Percentiles rank a stretch among this genome's conserved stretches.
phyloP scores from a whole-genome alignment of 805 yeast genomes.

The Pichia nanzhaoensis region DNA sequence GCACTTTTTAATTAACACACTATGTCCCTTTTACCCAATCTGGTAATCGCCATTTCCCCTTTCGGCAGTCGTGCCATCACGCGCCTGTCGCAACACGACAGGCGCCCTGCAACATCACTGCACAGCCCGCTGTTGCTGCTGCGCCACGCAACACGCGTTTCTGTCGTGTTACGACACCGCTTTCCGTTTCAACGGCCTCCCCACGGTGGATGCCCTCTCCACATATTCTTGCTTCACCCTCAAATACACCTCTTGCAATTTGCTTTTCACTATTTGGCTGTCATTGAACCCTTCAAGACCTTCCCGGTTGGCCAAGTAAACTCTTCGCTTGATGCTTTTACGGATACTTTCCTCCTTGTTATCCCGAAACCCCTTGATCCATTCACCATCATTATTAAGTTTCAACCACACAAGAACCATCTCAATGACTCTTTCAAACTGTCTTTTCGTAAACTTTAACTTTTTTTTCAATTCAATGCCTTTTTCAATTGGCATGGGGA shows the following conservation, averaged over 20 bases:
- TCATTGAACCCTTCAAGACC: slow-evolving; percentile 61
- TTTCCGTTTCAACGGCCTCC: not conserved
- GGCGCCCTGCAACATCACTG: too few relatives aligned
- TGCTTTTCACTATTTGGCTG: slow-evolving; percentile 52
- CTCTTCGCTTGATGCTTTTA: slow-evolving; percentile 62
- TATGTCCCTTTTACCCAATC: not conserved
- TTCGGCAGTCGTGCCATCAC: not conserved
- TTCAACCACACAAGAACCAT: slow-evolving; percentile 51
- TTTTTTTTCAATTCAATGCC: slow-evolving; percentile 39
- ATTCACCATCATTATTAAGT: slow-evolving; percentile 20
- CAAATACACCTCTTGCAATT: slow-evolving; percentile 40
- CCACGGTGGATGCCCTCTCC: not conserved
- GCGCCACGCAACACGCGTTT: not conserved
- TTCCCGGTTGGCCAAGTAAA: slow-evolving; percentile 75
- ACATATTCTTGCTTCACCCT: not conserved
- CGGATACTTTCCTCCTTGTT: slow-evolving; percentile 36
- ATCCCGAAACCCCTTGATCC: slow-evolving; percentile 19
- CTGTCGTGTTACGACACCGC: too few relatives aligned
- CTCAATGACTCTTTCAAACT: slow-evolving; percentile 70
- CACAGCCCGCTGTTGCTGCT: not conserved
- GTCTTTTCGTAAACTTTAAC: slow-evolving; percentile 50
- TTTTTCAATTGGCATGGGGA: slow-evolving; percentile 16
- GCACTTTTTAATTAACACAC: not conserved
- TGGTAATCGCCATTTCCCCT: not conserved
- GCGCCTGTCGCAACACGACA: too few relatives aligned